These are phyloP conservation scores for Cercospora sesami DNA, from an alignment of 2,329 filamentous ascomycete species.

Conservation along the genomic window DNA sequence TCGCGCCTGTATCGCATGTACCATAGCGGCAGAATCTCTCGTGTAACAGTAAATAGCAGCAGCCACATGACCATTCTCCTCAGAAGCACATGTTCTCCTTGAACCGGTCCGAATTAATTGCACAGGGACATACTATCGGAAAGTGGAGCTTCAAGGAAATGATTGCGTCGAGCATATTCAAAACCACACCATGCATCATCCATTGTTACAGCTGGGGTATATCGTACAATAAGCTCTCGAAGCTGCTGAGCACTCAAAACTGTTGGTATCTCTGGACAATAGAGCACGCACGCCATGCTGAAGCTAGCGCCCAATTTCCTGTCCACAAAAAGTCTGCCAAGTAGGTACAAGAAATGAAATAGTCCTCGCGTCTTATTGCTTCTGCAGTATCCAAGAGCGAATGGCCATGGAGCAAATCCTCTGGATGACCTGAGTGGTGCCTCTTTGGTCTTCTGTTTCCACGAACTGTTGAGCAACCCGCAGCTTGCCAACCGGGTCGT, in stretches of 20 bases:
- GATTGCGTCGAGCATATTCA: not conserved
- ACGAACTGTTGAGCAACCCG: constrained; percentile 52
- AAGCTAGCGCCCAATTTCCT: not conserved
- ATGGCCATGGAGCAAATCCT: constrained; percentile 53
- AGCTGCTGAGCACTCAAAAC: constrained; percentile 1
- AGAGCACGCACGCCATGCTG: constrained; percentile 1
- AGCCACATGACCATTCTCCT: not conserved
- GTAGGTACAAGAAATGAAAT: constrained; percentile 8
- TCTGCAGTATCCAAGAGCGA: constrained; percentile 44
- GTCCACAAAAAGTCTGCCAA: constrained; percentile 8
- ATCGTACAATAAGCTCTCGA: constrained; percentile 3
- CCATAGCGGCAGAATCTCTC: not conserved
- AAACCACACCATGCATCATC: not conserved
- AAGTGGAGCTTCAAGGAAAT: not conserved
- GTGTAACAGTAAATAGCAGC: not conserved
- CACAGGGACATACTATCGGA: not conserved
- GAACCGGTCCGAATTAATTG: not conserved
- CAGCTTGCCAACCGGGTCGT: constrained; percentile 47
- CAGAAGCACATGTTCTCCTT: not conserved
- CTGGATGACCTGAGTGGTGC: constrained; percentile 51
- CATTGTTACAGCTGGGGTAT: not conserved
- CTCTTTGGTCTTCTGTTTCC: constrained; percentile 47
- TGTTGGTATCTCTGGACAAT: not conserved
- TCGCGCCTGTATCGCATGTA: not conserved
- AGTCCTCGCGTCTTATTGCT: constrained; percentile 26